Evolutionary conservation across 495 filamentous ascomycete species (phyloP).

Genomic region (Penicillium egyptiacum): DNA sequence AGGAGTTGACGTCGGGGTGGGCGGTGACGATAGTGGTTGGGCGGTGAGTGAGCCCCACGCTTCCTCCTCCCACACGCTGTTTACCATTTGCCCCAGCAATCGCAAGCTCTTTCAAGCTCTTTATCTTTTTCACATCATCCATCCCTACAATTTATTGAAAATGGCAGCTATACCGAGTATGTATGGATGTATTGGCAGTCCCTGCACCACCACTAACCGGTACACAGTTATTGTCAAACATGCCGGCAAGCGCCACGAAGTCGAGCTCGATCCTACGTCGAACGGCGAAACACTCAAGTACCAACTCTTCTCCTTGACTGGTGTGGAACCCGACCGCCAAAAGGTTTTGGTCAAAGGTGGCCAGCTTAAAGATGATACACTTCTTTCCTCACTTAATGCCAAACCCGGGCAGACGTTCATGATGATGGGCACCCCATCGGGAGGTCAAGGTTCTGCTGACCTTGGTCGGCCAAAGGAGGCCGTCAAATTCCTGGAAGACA

Average conservation of each 20-base stretch:
- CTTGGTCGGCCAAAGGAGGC: slow-evolving; percentile 76
- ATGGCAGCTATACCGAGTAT: slow-evolving; percentile 67
- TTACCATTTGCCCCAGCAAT: slow-evolving; percentile 31
- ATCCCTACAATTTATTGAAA: slow-evolving; percentile 17
- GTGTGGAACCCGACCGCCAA: slow-evolving; percentile 93
- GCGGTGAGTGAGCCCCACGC: slow-evolving; percentile 43
- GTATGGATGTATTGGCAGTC: slow-evolving; percentile 14
- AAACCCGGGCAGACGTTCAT: slow-evolving; percentile 87
- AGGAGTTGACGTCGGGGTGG: slow-evolving; percentile 14
- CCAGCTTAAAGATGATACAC: slow-evolving; percentile 92
- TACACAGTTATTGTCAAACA: slow-evolving; percentile 86
- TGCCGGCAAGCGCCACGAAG: slow-evolving; percentile 87
- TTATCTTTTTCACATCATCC: slow-evolving; percentile 12
- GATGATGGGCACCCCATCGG: slow-evolving; percentile 93
- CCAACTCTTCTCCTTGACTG: slow-evolving; percentile 91
- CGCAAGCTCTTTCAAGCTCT: slow-evolving; percentile 28
- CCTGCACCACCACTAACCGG: slow-evolving; percentile 31
- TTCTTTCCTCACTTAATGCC: slow-evolving; percentile 75
- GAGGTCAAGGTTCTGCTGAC: slow-evolving; percentile 49
- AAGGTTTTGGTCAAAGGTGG: slow-evolving; percentile 93
- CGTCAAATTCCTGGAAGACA: slow-evolving; percentile 91
- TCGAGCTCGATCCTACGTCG: slow-evolving; percentile 82
- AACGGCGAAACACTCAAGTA: slow-evolving; percentile 92
- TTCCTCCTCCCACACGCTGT: slow-evolving; percentile 32
- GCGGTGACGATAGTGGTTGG: slow-evolving; percentile 35